A percentile compares a stretch with the other conserved stretches of the same genome.
Evolutionary conservation across 2,329 filamentous ascomycete genomes (phyloP).

Genomic region (Xylaria multiplex): DNA sequence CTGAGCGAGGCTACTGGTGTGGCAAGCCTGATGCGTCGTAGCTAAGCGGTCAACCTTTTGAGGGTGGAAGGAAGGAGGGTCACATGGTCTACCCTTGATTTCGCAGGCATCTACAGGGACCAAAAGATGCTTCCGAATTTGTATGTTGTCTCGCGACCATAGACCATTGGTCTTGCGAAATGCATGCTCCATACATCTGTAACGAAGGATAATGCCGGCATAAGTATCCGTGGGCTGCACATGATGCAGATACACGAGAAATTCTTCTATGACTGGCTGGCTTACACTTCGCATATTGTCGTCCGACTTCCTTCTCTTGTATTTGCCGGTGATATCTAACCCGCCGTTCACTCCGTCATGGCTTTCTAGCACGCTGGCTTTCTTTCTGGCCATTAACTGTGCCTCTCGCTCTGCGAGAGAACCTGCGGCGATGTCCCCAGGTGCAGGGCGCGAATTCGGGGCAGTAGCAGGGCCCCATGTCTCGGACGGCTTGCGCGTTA

Average conservation of each 20-base stretch:
- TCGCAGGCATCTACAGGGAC: constrained; percentile 91
- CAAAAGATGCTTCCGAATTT: constrained; percentile 81
- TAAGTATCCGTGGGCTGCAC: constrained; percentile 87
- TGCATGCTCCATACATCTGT: constrained; percentile 83
- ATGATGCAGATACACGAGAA: constrained; percentile 89
- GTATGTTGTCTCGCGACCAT: constrained; percentile 93
- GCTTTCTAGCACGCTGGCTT: constrained; percentile 68
- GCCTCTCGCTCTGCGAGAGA: constrained; percentile 64
- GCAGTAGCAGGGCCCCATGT: constrained; percentile 65
- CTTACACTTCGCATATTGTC: constrained; percentile 58
- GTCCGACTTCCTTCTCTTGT: constrained; percentile 76
- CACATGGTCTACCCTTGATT: constrained; percentile 77
- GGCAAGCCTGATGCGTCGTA: constrained; percentile 56
- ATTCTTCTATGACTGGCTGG: constrained; percentile 74
- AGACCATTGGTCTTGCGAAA: constrained; percentile 90
- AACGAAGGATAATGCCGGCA: constrained; percentile 89
- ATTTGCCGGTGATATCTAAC: constrained; percentile 64
- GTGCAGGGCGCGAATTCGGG: constrained; percentile 50
- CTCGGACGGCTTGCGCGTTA: constrained; percentile 43
- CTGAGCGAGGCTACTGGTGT: constrained; percentile 38
- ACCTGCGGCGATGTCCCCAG: constrained; percentile 64
- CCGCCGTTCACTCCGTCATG: constrained; percentile 69
- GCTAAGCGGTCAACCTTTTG: constrained; percentile 63
- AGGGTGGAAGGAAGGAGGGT: constrained; percentile 59
- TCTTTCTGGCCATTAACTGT: constrained; percentile 65